Base-by-base conservation (phyloP, 2,329 filamentous ascomycete species). In the Bipolaris oryzae region DNA sequence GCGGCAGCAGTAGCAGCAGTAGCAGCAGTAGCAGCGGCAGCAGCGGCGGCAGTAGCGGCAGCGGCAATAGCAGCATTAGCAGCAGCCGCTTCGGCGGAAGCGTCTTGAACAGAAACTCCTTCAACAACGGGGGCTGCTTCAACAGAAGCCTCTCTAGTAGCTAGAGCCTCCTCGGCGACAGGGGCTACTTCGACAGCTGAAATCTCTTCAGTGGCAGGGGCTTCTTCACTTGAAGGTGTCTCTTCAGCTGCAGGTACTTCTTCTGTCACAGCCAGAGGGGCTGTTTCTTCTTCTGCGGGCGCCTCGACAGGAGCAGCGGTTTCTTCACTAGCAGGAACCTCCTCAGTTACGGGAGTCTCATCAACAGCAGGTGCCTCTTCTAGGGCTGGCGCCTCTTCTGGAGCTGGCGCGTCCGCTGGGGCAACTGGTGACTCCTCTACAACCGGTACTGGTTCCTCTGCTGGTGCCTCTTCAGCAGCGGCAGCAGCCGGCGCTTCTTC, bases 141-240 rank as follows among this genome's bases (percentile, higher is more conserved):
- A 37, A 37, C 9, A 34, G 23, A 9, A 33, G 10, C 28, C 10
- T 31, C 28, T 31, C 23, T 11, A 16, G 25, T 16, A 18, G 7
- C 16, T 9, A 20, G 11, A 34, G n/a, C 13, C 3, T 63, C 60
- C 16, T 60, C 60, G n/a, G 18, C 35, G 9, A n/a, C 20, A 5
- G 28, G 21, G 18, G 18, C 20, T 15, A 37, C 33, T 16, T 48
- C 28, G 28, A 35, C 31, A 13, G 28, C 7, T 21, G n/a, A 15
- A 9, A 35, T 21, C 16, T 38, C 34, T 49, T 31, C 46, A 41
- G 9, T 20, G 10, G 10, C 42, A 20, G 42, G n/a, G 31, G 41
- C 9, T 31, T 31, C 28, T 31, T 31, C 28, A 31, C 10, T 31
- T 31, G 10, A 13, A 31, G 10, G 28, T 13, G 10, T 31, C 28